phyloP scores from a whole-genome alignment of 768 basidiomycete genomes.

The Trametes punicea region DNA sequence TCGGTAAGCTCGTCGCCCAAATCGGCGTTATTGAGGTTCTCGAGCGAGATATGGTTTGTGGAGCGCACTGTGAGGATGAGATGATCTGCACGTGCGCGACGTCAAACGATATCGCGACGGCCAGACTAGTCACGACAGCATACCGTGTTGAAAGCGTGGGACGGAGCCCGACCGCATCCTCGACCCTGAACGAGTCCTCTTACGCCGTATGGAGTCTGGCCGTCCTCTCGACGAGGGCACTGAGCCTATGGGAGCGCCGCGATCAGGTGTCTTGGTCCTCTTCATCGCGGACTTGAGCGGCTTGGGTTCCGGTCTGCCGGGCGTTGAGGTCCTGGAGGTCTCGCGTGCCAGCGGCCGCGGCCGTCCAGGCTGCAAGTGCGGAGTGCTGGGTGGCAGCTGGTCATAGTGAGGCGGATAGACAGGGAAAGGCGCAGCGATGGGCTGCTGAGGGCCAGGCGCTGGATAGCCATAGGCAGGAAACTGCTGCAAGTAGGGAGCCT shows the following conservation, averaged over 20 bases:
- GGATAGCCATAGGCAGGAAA: conserved; percentile 22
- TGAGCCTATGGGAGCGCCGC: conserved; percentile 11
- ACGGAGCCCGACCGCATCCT: conserved; percentile 34
- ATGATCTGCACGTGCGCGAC: conserved; percentile 45
- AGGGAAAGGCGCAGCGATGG: conserved; percentile 17
- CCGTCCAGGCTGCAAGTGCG: conserved; percentile 12
- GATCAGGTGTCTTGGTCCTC: conserved; percentile 33
- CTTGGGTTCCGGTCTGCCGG: conserved; percentile 13
- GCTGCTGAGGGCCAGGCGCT: neutral
- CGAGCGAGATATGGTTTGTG: conserved; percentile 56
- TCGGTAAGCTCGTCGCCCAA: conserved; percentile 59
- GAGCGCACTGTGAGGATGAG: conserved; percentile 69
- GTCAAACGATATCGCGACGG: neutral
- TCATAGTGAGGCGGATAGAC: conserved; percentile 20
- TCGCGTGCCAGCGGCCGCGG: conserved; percentile 18
- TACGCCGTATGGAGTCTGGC: conserved; percentile 7
- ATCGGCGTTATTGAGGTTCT: conserved; percentile 44
- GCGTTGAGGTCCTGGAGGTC: conserved; percentile 12
- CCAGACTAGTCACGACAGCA: neutral
- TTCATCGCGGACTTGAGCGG: conserved; percentile 59
- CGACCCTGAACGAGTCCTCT: conserved; percentile 17
- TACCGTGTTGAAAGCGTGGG: conserved; percentile 27
- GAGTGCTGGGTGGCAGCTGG: conserved; percentile 6
- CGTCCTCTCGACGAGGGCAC: conserved; percentile 17
- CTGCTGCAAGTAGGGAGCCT: conserved; percentile 14